phyloP scores from a whole-genome alignment of 1,284 basidiomycete species.

The Amylostereum chailletii region DNA sequence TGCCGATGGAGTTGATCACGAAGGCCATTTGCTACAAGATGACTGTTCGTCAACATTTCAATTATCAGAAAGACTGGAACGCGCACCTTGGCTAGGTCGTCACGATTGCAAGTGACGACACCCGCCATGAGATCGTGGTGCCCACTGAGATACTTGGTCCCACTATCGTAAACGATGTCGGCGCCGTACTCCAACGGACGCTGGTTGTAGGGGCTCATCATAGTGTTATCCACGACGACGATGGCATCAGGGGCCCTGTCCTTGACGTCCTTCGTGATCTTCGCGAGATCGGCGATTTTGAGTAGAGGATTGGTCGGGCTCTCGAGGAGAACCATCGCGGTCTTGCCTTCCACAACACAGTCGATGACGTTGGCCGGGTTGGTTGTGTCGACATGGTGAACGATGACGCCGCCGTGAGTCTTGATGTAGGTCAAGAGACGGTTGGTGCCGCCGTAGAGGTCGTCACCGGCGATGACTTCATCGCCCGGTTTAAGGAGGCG shows the following conservation, averaged over 20 bases:
- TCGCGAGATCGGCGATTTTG: conserved; percentile 88
- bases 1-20: conserved; percentile 95
- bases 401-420: conserved; percentile 81
- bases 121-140: conserved; percentile 99
- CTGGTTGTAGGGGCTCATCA: conserved; percentile 99
- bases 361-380: conserved; percentile 56
- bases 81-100: conserved; percentile 79
- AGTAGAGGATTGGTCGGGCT: conserved; percentile 96
- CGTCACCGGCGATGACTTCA: conserved; percentile 94
- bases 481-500: conserved; percentile 91
- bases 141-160: conserved; percentile 95
- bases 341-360: conserved; percentile 62
- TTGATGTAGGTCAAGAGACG: conserved; percentile 89
- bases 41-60: not conserved
- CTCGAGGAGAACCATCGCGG: conserved; percentile 92
- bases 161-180: conserved; percentile 97
- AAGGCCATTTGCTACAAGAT: conserved; percentile 73
- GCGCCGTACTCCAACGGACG: conserved; percentile 93
- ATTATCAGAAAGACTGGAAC: conserved; percentile 1
- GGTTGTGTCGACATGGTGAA: conserved; percentile 95
- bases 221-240: conserved; percentile 96
- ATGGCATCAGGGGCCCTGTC: conserved; percentile 75
- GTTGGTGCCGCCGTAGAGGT: conserved; percentile 97
- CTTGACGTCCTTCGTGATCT: conserved; percentile 76
- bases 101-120: conserved; percentile 85